These are phyloP conservation scores for Alternaria sp. DNA, from an alignment of 2,329 filamentous ascomycete species.

Conservation along the genomic window DNA sequence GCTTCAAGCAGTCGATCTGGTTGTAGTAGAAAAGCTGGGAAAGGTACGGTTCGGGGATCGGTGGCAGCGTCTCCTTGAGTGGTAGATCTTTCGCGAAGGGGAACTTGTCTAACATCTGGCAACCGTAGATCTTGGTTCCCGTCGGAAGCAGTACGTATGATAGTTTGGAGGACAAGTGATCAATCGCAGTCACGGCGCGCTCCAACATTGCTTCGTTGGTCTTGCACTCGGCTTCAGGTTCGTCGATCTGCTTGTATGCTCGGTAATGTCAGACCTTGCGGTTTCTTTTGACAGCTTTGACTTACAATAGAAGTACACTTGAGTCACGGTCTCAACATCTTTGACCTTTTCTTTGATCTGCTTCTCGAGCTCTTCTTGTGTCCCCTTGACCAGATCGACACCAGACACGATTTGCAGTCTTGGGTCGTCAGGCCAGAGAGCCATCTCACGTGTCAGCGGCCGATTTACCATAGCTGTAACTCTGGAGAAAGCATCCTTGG, in stretches of 20 bases:
- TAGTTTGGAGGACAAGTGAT: slow-evolving; percentile 33
- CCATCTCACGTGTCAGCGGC: slow-evolving; percentile 43
- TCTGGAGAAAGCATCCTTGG: slow-evolving; percentile 51
- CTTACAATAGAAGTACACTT: slow-evolving; percentile 51
- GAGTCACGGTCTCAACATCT: slow-evolving; percentile 47
- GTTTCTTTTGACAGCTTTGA: not conserved
- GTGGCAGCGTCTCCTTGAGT: slow-evolving; percentile 37
- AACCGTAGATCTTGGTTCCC: slow-evolving; percentile 50
- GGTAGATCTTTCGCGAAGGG: slow-evolving; percentile 42
- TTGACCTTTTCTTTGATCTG: slow-evolving; percentile 45
- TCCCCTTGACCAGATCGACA: slow-evolving; percentile 48
- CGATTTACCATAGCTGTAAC: slow-evolving; percentile 58
- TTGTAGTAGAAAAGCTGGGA: slow-evolving; percentile 52
- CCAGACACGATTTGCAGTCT: slow-evolving; percentile 49
- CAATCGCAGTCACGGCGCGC: slow-evolving; percentile 45
- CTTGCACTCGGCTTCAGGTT: slow-evolving; percentile 35
- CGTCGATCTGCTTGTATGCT: slow-evolving; percentile 42
- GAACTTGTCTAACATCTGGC: slow-evolving; percentile 46
- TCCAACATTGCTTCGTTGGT: slow-evolving; percentile 49
- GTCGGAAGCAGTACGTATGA: slow-evolving; percentile 43
- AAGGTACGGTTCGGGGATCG: slow-evolving; percentile 44
- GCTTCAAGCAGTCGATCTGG: slow-evolving; percentile 49
- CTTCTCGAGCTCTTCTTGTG: slow-evolving; percentile 41
- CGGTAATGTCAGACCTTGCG: not conserved
- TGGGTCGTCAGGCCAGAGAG: slow-evolving; percentile 46